A percentile compares a stretch with the other conserved stretches of the same genome.
phyloP scores from a whole-genome alignment of 148 eudicot genomes.

The Mesembryanthemum crystallinum region DNA sequence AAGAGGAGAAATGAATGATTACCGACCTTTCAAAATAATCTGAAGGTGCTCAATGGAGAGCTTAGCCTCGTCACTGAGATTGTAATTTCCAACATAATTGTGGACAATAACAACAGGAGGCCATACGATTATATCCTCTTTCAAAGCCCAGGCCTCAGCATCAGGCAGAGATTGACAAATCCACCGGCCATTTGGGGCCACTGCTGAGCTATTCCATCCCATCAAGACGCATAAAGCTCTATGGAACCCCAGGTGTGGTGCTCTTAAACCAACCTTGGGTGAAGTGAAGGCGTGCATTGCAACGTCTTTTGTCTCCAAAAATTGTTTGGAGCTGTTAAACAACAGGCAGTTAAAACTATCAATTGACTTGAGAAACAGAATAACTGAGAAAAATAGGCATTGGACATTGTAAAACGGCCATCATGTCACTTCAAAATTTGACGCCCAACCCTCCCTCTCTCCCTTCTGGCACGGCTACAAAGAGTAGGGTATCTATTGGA shows the following conservation, averaged over 20 bases:
- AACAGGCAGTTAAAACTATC: constrained; percentile 13
- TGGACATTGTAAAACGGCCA: not conserved
- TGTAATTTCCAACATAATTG: constrained; percentile 28
- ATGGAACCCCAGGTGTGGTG: constrained; percentile 59
- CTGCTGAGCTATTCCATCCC: constrained; percentile 54
- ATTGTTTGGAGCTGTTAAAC: constrained; percentile 44
- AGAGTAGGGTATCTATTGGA: not conserved
- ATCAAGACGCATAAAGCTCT: constrained; percentile 60
- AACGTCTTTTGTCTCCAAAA: constrained; percentile 44
- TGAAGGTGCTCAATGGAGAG: constrained; percentile 33
- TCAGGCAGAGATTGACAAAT: constrained; percentile 37
- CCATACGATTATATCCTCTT: constrained; percentile 62
- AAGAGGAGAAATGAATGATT: not conserved
- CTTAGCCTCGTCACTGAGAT: constrained; percentile 34
- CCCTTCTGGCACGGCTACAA: too few species aligned
- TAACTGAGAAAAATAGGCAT: not conserved
- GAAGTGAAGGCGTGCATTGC: constrained; percentile 52
- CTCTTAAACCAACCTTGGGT: constrained; percentile 49
- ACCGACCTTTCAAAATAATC: constrained; percentile 40
- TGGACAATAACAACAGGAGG: constrained; percentile 63
- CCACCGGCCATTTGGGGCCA: constrained; percentile 35
- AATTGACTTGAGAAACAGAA: constrained; percentile 1
- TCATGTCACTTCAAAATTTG: not conserved
- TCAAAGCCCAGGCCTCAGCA: constrained; percentile 36
- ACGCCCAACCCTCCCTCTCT: not conserved